Conservation (phyloP, 768 basidiomycete species). For the Kwoniella europaea region DNA sequence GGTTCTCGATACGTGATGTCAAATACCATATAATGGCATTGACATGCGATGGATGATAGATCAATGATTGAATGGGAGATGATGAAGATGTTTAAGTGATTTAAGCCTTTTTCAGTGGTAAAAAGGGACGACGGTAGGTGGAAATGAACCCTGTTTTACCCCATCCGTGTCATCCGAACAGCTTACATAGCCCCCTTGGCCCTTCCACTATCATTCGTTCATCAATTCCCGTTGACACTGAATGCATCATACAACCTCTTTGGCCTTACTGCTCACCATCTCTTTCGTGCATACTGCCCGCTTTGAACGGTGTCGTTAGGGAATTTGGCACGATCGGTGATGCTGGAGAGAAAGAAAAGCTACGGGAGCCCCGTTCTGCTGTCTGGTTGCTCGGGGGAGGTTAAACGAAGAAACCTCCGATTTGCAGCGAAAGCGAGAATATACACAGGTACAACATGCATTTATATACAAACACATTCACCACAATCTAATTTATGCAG, state of each 20-base stretch:
- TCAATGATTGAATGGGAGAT: no score
- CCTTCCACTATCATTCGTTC: background rate
- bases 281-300: no score
- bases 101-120: background rate
- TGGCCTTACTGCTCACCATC: no score
- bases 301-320: no score
- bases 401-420: background rate
- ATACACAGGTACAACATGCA: slow-evolving; percentile 10
- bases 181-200: background rate
- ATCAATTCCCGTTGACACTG: background rate
- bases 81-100: background rate
- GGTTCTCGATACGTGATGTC: background rate
- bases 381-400: background rate
- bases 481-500: background rate
- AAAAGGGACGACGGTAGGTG: background rate
- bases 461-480: background rate
- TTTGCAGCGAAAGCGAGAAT: background rate
- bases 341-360: background rate
- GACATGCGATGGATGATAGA: no score
- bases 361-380: background rate
- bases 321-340: background rate
- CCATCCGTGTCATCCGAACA: slow-evolving; percentile 1
- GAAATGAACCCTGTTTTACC: background rate
- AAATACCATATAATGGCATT: no score
- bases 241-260: no score